phyloP scores from a whole-genome alignment of 2,329 filamentous ascomycete genomes.

The Ophiostoma sp. region DNA sequence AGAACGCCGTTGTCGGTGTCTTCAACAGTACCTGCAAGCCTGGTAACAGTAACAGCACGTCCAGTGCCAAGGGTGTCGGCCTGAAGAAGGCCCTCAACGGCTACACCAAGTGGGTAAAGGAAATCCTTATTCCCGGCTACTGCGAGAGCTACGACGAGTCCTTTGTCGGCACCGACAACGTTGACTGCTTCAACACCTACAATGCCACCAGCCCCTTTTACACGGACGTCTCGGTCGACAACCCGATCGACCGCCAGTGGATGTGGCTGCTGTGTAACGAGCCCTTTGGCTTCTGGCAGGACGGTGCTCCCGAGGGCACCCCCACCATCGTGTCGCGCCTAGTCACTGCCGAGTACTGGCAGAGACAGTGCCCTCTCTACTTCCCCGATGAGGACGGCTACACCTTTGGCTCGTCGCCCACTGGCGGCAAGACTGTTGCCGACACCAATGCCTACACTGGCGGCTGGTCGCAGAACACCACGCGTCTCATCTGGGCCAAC shows the following conservation, averaged over 20 bases:
- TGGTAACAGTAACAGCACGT: constrained; percentile 31
- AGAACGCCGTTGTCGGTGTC: constrained; percentile 38
- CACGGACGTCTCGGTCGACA: constrained; percentile 37
- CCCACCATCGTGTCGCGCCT: constrained; percentile 41
- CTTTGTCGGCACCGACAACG: constrained; percentile 38
- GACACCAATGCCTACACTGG: constrained; percentile 38
- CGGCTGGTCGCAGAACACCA: constrained; percentile 35
- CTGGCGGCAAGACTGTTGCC: constrained; percentile 31
- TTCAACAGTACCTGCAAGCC: constrained; percentile 38
- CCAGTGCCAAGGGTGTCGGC: constrained; percentile 47
- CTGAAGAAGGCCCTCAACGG: constrained; percentile 46
- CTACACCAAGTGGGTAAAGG: constrained; percentile 46
- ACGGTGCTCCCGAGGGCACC: constrained; percentile 41
- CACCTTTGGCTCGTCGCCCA: constrained; percentile 31
- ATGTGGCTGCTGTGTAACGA: constrained; percentile 53
- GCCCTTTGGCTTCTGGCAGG: constrained; percentile 39
- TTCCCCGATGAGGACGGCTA: constrained; percentile 37
- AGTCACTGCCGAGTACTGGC: constrained; percentile 39
- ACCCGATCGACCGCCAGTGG: constrained; percentile 46
- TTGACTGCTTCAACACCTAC: constrained; percentile 43
- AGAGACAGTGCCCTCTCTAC: constrained; percentile 43
- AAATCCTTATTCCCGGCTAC: constrained; percentile 39
- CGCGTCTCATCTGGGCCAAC: constrained; percentile 40
- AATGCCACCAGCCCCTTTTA: constrained; percentile 42
- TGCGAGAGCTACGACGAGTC: constrained; percentile 42